Evolutionary conservation across 1,139 yeast species (phyloP), one percentile per base, ranked within the genome.

Genomic region (Debaryomyces coudertii): DNA sequence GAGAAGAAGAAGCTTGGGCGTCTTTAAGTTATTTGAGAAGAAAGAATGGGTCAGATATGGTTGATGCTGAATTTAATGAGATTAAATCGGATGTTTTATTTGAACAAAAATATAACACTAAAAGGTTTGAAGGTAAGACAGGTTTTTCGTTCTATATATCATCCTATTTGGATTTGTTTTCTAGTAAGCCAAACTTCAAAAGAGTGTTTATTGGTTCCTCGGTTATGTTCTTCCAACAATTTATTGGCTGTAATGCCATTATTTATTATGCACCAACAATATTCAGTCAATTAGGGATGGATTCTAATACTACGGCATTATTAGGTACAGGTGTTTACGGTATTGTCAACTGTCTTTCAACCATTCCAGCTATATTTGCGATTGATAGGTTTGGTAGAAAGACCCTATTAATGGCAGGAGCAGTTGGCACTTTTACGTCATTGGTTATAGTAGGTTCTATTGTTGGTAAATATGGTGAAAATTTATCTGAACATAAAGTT

Each of bases 161-260:
- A 7, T 28, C 30, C 39, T 58, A 56, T 46, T 48, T 36, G 34
- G 57, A 55, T 39, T 45, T 58, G 37, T 12, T 56, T 16, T 47
- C 51, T 24, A 55, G 53, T 35, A 54, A 51, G 37, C 47, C 60
- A 12, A 51, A 57, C 27, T 53, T 58, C 36, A 57, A 53, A 45
- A 69, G 90, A 54, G 78, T 83, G 66, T 53, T 80, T 31, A 82
- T 87, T 2, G 88, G 89, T 27, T 77, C 83, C 44, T 69, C 79
- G 0, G 65, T 83, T 20, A 89, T 84, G 61, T 79, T 82, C 7
- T 71, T 83, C 54, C 90, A 85, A 58, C 90, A 85, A 65, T 79
- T 85, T 57, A 78, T 87, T 1, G 90, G 90, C 11, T 83, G 84
- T 52, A 85, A 85, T 61, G 85, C 85, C 57, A 84, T 85, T 48